Evolutionary conservation across 2,329 filamentous ascomycete species (phyloP).

Genomic region (Nannizzia gypsea): DNA sequence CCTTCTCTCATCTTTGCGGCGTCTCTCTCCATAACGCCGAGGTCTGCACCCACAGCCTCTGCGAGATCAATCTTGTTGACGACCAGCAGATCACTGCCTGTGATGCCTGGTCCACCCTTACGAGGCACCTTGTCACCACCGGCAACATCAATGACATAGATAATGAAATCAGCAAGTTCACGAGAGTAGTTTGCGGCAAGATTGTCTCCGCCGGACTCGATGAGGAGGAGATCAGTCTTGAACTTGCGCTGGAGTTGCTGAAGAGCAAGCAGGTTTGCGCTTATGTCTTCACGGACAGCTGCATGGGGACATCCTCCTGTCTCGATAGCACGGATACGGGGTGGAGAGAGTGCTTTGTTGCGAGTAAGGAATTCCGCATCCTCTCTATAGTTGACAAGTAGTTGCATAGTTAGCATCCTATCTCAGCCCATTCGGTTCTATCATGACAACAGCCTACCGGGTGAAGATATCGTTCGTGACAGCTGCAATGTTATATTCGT

Average conservation of each 20-base stretch:
- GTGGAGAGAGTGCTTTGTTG: conserved; percentile 67
- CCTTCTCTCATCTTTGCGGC: conserved; percentile 90
- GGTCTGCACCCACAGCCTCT: conserved; percentile 76
- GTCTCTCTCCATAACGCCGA: conserved; percentile 89
- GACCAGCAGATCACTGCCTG: conserved; percentile 82
- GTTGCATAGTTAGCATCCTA: not conserved
- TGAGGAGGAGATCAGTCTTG: conserved; percentile 71
- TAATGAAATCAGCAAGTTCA: conserved; percentile 92
- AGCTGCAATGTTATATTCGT: conserved; percentile 74
- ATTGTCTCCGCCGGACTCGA: conserved; percentile 93
- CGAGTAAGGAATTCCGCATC: conserved; percentile 95
- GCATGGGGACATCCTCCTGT: conserved; percentile 96
- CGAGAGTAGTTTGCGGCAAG: conserved; percentile 92
- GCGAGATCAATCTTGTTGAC: conserved; percentile 98
- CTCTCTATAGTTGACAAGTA: conserved; percentile 49
- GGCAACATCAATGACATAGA: conserved; percentile 96
- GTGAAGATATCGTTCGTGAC: conserved; percentile 99
- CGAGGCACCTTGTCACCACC: conserved; percentile 94
- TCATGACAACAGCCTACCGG: conserved; percentile 35
- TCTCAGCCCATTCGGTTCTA: not conserved
- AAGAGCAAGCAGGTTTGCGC: conserved; percentile 79
- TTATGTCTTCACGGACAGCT: conserved; percentile 93
- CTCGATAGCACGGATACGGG: conserved; percentile 88
- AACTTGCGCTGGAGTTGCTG: conserved; percentile 78
- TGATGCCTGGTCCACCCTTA: conserved; percentile 94